Base-by-base conservation (phyloP, 345 rosid genomes). In the Salix purpurea region DNA sequence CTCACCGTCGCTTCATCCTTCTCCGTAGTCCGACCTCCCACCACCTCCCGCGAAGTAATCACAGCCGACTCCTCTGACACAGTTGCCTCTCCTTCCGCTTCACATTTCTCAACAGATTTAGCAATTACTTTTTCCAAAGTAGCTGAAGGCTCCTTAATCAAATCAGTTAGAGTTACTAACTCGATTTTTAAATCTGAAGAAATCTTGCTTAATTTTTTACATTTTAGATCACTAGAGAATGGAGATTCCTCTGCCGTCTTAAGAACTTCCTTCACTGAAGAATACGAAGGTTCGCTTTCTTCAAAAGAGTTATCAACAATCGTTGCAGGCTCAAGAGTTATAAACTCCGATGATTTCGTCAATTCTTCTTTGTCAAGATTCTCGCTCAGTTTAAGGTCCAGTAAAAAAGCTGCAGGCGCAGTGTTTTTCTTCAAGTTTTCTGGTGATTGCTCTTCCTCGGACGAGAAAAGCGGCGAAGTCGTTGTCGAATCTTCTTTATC, bases 1-100 rank as follows among this genome's bases (percentile, higher is more conserved):
- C 46, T 74, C 73, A 72, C 74, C 26, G 72, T 42, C 78, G 73
- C 77, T 69, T 68, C 71, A 70, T 3, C 67, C 74, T 62, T 70
- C 72, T 52, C 80, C 46, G 42, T 19, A 36, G 10, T 23, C 6
- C 40, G 18, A 30, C 39, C 54, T 10, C 61, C 40, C 30, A 18
- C 66, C 62, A 67, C 37, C 60, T 44, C 60, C 24, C 58, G 30
- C 65, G 34, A 24, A 69, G 32, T n/a, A 69, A 30, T 64, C 1
- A 18, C 19, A 3, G 65, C 5, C 6, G 40, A 71, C 34, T 71
- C 28, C 65, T 52, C 32, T 32, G 65, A 32, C 18, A 52, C 12
- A 8, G 74, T 52, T 36, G 10, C 39, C 32, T 48, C 62, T 71
- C 74, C 74, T 71, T 48, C 52, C 14, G 8, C 39, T 34, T 15